Base-by-base conservation (phyloP, 2,329 filamentous ascomycete species). In the Fusarium sp. region DNA sequence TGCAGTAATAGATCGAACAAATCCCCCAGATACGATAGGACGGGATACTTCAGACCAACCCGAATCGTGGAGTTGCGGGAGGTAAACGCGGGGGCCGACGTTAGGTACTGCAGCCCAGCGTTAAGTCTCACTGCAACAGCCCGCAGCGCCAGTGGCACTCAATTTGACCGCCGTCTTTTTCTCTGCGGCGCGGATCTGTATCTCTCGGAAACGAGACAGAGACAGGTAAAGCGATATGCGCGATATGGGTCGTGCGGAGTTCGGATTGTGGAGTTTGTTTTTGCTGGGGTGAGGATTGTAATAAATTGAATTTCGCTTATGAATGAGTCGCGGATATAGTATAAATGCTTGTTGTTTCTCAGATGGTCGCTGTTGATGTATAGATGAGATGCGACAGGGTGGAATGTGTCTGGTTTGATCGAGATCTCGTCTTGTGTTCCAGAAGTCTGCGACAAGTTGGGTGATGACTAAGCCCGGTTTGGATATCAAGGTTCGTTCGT, bases 171-270 rank as follows among this genome's bases (percentile, higher is more conserved):
- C 10, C 10, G 10, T 28, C 17, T 28, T 36, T 15, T 21, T 42
- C n/a, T 57, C 39, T 57, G 62, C 49, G 45, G 65, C 61, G 52
- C 44, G 52, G 66, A 70, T 69, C 65, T 65, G 21, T 57, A 34
- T 57, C 33, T 52, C 36, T 51, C 39, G 53, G 42, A 28, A 33
- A 52, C 33, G 47, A 49, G 53, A 26, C 8, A 26, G 10, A 31
- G 28, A 13, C 7, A 31, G 28, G 26, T 10, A 28, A 56, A 13
- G 33, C 19, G 40, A 39, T 21, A 15, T 17, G 40, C 46, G 46
- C 60, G 56, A 65, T 69, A 65, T 66, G 65, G 60, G 66, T 58
- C 65, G 61, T 67, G 66, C 66, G 66, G 66, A 70, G 65, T 45
- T 45, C 33, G 31, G 36, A 43, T 39, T 65, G 65, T 69, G 65